Evolutionary conservation across 345 rosid species (phyloP).

Genomic region (Turnera subulata): DNA sequence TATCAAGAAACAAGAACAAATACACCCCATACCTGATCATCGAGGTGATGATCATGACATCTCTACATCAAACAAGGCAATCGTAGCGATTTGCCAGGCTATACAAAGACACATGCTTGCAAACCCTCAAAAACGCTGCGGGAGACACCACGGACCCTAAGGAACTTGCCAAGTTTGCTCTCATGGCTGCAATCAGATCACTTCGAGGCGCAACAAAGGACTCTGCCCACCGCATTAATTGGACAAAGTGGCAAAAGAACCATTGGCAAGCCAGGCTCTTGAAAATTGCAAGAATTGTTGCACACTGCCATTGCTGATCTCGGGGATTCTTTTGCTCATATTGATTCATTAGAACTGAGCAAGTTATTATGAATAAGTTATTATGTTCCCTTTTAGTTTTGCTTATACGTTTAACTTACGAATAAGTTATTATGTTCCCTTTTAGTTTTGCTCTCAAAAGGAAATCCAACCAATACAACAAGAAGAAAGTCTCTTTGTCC

Average conservation of each 20-base stretch:
- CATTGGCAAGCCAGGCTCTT: conserved; percentile 46
- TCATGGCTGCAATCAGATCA: conserved; percentile 39
- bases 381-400: too few relatives aligned
- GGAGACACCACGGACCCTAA: conserved; percentile 50
- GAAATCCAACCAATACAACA: too few relatives aligned
- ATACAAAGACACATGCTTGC: conserved; percentile 48
- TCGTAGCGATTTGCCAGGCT: conserved; percentile 54
- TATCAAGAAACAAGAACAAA: too few relatives aligned
- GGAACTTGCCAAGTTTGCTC: conserved; percentile 50
- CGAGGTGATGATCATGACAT: too few relatives aligned
- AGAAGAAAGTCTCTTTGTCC: too few relatives aligned
- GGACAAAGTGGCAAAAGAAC: conserved; percentile 39
- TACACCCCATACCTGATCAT: too few relatives aligned
- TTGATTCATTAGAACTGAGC: conserved; percentile 39
- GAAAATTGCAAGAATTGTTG: conserved; percentile 52
- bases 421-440: too few relatives aligned
- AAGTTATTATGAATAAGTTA: too few relatives aligned
- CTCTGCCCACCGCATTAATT: conserved; percentile 38
- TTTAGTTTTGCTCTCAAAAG: too few relatives aligned
- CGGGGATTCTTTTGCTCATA: conserved; percentile 32
- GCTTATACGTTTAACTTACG: too few relatives aligned
- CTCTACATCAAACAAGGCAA: conserved; percentile 35
- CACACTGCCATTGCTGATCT: conserved; percentile 54
- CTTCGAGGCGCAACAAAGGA: conserved; percentile 36
- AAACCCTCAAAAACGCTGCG: conserved; percentile 32